Evolutionary conservation across 148 eudicot species (phyloP).

Genomic region (Chenopodium quinoa): DNA sequence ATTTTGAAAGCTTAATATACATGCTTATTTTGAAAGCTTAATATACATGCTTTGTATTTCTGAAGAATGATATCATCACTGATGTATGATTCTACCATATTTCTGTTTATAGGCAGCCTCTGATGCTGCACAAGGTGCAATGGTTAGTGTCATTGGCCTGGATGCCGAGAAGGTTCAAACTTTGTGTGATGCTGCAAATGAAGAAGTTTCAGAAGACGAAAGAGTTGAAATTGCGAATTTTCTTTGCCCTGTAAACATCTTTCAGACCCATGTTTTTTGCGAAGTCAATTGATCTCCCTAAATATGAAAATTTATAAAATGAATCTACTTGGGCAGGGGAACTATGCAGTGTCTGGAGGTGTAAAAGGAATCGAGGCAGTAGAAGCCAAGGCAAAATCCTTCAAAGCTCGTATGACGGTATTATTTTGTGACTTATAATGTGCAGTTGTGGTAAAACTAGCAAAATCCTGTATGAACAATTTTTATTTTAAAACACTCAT

Average conservation of each 20-base stretch:
- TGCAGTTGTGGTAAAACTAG: neutral
- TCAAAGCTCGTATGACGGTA: slow-evolving; percentile 99
- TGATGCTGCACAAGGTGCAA: slow-evolving; percentile 83
- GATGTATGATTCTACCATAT: neutral
- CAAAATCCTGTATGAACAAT: neutral
- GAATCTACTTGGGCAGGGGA: slow-evolving; percentile 48
- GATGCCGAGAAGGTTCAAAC: slow-evolving; percentile 77
- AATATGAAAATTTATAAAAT: neutral
- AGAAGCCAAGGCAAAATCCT: slow-evolving; percentile 95
- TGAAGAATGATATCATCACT: neutral
- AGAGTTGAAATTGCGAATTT: slow-evolving; percentile 87
- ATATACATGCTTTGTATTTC: neutral
- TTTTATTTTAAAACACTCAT: neutral
- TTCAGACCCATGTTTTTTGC: neutral
- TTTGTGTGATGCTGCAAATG: slow-evolving; percentile 87
- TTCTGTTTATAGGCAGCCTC: slow-evolving; percentile 61
- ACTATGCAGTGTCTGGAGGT: slow-evolving; percentile 95
- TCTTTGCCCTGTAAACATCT: slow-evolving; percentile 60
- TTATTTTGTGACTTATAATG: slow-evolving; percentile 11
- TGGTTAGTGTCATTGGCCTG: slow-evolving; percentile 85
- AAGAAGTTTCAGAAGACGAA: slow-evolving; percentile 74
- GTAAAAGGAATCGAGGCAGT: slow-evolving; percentile 90
- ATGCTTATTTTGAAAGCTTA: neutral
- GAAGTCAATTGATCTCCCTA: neutral
- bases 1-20: neutral